Percentiles rank a stretch among this genome's conserved stretches.
Conservation (phyloP, 2,329 filamentous ascomycete genomes). For the Alternaria ventricosa region DNA sequence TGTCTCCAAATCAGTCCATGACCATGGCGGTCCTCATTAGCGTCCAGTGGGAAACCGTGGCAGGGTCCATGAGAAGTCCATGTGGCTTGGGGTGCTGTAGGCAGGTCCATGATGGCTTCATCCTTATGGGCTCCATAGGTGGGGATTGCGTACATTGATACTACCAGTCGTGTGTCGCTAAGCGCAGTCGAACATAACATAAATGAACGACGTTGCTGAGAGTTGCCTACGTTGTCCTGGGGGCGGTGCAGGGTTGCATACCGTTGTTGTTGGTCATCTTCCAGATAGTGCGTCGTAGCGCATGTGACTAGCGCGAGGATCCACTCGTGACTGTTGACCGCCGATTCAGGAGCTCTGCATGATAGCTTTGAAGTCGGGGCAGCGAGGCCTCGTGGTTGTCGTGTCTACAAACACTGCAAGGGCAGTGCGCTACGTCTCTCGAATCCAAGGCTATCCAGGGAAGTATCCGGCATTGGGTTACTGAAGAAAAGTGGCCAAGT, state of each 20-base stretch:
- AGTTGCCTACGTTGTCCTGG: conserved; percentile 30
- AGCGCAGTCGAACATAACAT: conserved; percentile 33
- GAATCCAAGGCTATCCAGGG: conserved; percentile 11
- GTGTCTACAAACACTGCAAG: conserved; percentile 38
- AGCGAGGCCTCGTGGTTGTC: conserved; percentile 30
- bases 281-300: conserved; percentile 24
- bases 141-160: conserved; percentile 13
- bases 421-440: conserved; percentile 27
- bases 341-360: conserved; percentile 34
- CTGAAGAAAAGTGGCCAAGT: conserved; percentile 31
- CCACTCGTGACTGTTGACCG: conserved; percentile 32
- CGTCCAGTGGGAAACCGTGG: neutral
- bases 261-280: conserved; percentile 18
- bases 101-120: neutral
- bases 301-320: conserved; percentile 26
- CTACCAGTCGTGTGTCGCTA: conserved; percentile 21
- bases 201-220: conserved; percentile 34
- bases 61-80: neutral
- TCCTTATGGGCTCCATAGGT: neutral
- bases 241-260: conserved; percentile 22
- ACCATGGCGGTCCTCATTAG: conserved; percentile 12
- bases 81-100: neutral
- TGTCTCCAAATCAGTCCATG: conserved; percentile 18
- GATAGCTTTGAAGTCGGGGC: conserved; percentile 35
- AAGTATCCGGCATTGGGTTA: conserved; percentile 14